phyloP scores from a whole-genome alignment of 179 eudicot species.

The Spergularia azorica region DNA sequence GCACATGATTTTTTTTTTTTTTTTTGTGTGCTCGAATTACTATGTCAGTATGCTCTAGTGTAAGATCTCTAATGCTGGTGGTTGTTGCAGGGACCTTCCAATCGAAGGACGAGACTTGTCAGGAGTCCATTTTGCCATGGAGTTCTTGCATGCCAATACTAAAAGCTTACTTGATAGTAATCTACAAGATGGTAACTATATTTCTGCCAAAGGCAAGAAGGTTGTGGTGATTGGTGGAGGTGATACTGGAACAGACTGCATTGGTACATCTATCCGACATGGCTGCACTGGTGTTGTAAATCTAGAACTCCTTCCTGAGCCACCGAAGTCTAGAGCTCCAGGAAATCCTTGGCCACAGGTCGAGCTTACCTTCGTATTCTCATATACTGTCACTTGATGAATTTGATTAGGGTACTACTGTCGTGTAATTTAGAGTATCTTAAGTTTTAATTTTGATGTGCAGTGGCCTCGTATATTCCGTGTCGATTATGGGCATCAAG shows the following conservation, averaged over 20 bases:
- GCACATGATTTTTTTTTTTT: not conserved
- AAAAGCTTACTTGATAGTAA: slow-evolving; percentile 96
- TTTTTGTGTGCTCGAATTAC: not conserved
- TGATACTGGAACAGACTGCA: slow-evolving; percentile 98
- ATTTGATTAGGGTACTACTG: not conserved
- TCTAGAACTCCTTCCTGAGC: slow-evolving; percentile 92
- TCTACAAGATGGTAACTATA: slow-evolving; percentile 80
- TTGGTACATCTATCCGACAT: slow-evolving; percentile 93
- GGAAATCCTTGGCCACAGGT: slow-evolving; percentile 99
- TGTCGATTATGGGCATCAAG: slow-evolving; percentile 97
- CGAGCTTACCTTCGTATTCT: slow-evolving; percentile 13
- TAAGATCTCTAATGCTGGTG: not conserved
- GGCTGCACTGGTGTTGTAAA: slow-evolving; percentile 78
- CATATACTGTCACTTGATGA: not conserved
- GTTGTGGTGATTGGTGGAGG: slow-evolving; percentile 99
- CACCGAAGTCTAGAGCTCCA: slow-evolving; percentile 82
- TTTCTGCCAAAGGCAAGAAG: slow-evolving; percentile 95
- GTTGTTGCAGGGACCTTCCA: slow-evolving; percentile 74
- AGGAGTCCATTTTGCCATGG: slow-evolving; percentile 98
- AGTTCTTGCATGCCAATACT: slow-evolving; percentile 95
- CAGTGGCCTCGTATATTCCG: slow-evolving; percentile 99
- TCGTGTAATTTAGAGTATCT: not conserved
- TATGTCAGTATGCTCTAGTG: not conserved
- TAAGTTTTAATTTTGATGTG: slow-evolving; percentile 13
- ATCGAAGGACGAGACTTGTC: slow-evolving; percentile 89